Conservation (phyloP, 2,329 filamentous ascomycete species). For the Dactylellina leptospora region DNA sequence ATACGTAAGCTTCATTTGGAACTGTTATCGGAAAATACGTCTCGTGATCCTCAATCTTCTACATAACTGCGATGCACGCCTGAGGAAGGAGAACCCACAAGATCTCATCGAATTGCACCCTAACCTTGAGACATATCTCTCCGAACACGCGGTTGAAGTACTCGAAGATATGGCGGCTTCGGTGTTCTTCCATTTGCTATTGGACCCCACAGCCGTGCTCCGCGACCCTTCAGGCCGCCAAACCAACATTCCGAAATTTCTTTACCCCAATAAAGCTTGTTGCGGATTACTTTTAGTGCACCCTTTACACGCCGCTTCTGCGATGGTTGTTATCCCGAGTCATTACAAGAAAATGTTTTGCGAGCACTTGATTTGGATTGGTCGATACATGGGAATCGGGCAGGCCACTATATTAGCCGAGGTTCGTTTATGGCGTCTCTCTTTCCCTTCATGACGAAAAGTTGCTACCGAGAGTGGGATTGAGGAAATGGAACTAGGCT, state of each 20-base stretch:
- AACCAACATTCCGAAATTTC: neutral
- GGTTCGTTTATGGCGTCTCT: neutral
- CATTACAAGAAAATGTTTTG: conserved; percentile 6
- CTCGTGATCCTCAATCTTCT: conserved; percentile 6
- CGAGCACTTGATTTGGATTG: conserved; percentile 11
- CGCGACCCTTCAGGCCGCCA: neutral
- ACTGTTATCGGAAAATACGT: conserved; percentile 19
- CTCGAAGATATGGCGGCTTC: conserved; percentile 6
- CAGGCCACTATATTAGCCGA: conserved; percentile 10
- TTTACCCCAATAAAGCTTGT: conserved; percentile 9
- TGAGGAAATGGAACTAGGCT: no score
- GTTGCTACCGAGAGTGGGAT: no score
- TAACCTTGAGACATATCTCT: neutral
- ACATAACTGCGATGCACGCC: neutral
- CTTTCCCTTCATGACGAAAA: no score
- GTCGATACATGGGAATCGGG: conserved; percentile 7
- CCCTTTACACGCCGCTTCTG: neutral
- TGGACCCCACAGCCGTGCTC: neutral
- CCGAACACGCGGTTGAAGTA: neutral
- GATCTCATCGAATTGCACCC: neutral
- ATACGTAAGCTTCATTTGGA: conserved; percentile 19
- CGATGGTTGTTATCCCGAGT: neutral
- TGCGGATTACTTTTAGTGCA: conserved; percentile 1
- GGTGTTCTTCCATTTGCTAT: neutral
- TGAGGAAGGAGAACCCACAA: neutral